Evolutionary conservation across 2,329 filamentous ascomycete genomes (phyloP), one percentile per base, ranked within the genome.

Genomic region (Cladobotryum mycophilum): DNA sequence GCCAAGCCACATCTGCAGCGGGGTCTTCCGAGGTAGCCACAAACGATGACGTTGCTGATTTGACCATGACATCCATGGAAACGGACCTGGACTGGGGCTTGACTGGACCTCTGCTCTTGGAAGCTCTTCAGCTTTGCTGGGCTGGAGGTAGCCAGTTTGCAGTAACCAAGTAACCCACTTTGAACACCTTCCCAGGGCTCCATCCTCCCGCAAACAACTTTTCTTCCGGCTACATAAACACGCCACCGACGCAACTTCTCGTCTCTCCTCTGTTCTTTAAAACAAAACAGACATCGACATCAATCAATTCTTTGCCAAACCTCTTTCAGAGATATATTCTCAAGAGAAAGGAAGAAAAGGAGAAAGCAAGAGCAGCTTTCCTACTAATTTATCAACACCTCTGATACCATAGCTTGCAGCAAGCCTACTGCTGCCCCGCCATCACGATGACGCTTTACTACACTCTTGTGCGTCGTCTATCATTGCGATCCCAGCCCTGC

Each of bases 401-500:
- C 7, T 22, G n/a, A 40, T 13, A n/a, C 37, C n/a, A 34, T 25
- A 49, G 51, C 47, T 47, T n/a, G 37, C 46, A 38, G 22, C 34
- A 8, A 41, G 25, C 22, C 38, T 25, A 12, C 18, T 41, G 36
- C 46, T 48, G 45, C 51, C 52, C 53, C 55, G 44, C 58, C 56
- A 61, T 64, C 68, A 76, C 63, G 49, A 80, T 80, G 76, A 80
- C 76, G 67, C 76, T 80, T 65, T 79, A 80, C 71, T 79, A 78
- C 68, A 76, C 72, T 53, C 68, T 80, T 55, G 76, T 79, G 67
- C 48, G 74, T 64, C 15, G 8, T 18, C 38, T 15, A 6, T 8
- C 22, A 17, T 45, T 30, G 25, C 25, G n/a, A 8, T 11, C 25
- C 3, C 25, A 30, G 25, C 6, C 6, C 25, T 30, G 25, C 25